phyloP scores from a whole-genome alignment of 2,329 filamentous ascomycete species.

The Leptographium lundbergii region DNA sequence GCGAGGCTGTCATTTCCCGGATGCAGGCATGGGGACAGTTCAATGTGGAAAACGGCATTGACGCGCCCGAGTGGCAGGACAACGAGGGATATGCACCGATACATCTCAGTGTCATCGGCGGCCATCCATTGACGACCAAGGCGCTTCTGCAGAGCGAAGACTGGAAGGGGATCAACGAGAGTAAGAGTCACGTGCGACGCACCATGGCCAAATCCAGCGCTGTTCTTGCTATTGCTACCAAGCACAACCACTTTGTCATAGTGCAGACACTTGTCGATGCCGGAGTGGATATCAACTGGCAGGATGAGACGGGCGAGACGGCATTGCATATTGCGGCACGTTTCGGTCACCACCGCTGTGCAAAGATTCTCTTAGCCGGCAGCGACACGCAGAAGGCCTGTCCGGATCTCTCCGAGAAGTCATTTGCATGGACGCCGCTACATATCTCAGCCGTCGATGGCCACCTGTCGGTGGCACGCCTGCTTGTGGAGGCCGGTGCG shows the following conservation, averaged over 20 bases:
- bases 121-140: conserved; percentile 76
- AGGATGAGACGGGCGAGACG: conserved; percentile 80
- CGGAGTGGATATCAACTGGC: conserved; percentile 86
- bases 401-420: conserved; percentile 52
- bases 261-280: conserved; percentile 80
- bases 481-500: conserved; percentile 67
- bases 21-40: conserved; percentile 88
- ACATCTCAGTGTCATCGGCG: conserved; percentile 83
- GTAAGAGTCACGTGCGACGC: conserved; percentile 53
- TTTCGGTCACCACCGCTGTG: conserved; percentile 74
- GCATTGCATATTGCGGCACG: conserved; percentile 85
- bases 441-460: conserved; percentile 90
- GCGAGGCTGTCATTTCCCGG: conserved; percentile 71
- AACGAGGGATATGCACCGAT: conserved; percentile 81
- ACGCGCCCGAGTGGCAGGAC: conserved; percentile 82
- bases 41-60: conserved; percentile 72
- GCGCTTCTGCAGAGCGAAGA: conserved; percentile 70
- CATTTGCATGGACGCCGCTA: conserved; percentile 89
- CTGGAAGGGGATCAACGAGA: conserved; percentile 52
- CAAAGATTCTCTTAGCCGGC: conserved; percentile 60
- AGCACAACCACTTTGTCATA: conserved; percentile 73
- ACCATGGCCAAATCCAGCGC: conserved; percentile 70
- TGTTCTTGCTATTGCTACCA: conserved; percentile 78
- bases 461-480: conserved; percentile 58
- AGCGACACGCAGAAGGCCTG: conserved; percentile 56